phyloP scores from a whole-genome alignment of 441 rosid genomes.

The Geranium incanum region DNA sequence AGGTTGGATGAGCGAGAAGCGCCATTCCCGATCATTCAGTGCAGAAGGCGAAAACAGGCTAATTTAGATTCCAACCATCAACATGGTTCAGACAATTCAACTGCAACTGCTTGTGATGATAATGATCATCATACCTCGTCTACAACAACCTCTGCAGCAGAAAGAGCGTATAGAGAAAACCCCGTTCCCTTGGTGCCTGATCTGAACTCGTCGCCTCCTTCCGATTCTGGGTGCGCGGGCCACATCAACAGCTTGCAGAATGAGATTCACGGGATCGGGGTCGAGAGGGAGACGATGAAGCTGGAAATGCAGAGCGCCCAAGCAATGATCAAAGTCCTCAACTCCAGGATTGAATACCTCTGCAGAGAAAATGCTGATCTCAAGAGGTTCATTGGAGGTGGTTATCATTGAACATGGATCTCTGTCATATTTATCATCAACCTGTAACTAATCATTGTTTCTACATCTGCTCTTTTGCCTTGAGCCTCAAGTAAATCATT shows the following conservation, averaged over 20 bases:
- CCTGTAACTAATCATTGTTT: too few relatives aligned
- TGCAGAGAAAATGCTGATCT: slow-evolving; percentile 65
- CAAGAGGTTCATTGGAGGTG: slow-evolving; percentile 31
- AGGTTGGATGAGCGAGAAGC: slow-evolving; percentile 49
- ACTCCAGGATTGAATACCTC: slow-evolving; percentile 51
- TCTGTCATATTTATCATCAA: too few relatives aligned
- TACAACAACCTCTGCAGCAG: slow-evolving; percentile 50
- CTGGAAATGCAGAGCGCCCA: slow-evolving; percentile 78
- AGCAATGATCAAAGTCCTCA: slow-evolving; percentile 71
- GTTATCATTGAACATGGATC: too few relatives aligned
- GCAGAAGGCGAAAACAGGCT: slow-evolving; percentile 60
- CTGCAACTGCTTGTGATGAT: slow-evolving; percentile 27
- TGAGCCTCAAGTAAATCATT: too few relatives aligned
- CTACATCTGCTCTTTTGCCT: too few relatives aligned
- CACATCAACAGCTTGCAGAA: slow-evolving; percentile 51
- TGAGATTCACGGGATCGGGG: slow-evolving; percentile 59
- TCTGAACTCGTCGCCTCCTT: slow-evolving; percentile 32
- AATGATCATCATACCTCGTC: slow-evolving; percentile 52
- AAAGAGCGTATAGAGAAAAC: slow-evolving; percentile 25
- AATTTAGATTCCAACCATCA: slow-evolving; percentile 41
- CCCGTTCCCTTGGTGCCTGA: slow-evolving; percentile 2
- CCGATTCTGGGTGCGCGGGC: slow-evolving; percentile 41
- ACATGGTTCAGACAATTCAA: slow-evolving; percentile 47
- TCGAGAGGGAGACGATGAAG: slow-evolving; percentile 65
- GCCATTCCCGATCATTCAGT: slow-evolving; percentile 54